phyloP scores from a whole-genome alignment of 257 asterid species.

The Jaltomata sinuosa region DNA sequence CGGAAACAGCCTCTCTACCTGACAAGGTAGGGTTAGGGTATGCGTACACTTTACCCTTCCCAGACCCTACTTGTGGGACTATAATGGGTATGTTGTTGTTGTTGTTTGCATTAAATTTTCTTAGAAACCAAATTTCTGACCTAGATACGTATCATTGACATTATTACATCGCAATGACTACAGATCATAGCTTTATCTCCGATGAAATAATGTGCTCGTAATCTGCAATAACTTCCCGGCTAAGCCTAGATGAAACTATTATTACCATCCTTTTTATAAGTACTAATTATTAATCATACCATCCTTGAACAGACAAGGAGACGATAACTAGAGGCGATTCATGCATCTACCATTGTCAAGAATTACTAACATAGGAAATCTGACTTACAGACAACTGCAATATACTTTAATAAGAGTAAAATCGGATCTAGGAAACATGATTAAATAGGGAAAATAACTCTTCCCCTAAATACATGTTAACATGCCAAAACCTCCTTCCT shows the following conservation, averaged over 20 bases:
- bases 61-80: too few relatives aligned
- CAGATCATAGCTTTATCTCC: neutral
- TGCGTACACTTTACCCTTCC: too few relatives aligned
- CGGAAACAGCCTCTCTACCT: too few relatives aligned
- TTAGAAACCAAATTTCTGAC: neutral
- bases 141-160: neutral
- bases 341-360: neutral
- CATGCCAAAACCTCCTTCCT: neutral
- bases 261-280: neutral
- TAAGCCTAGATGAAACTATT: neutral
- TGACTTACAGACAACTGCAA: neutral
- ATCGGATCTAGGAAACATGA: neutral
- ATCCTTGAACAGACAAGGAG: neutral
- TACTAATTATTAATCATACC: neutral
- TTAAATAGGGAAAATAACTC: neutral
- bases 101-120: neutral
- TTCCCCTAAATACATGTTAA: neutral
- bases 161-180: neutral
- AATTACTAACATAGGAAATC: neutral
- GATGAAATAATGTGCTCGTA: neutral
- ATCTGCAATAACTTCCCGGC: neutral
- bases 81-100: too few relatives aligned
- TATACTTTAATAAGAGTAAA: neutral
- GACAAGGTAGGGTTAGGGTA: too few relatives aligned
- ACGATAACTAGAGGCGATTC: neutral